These are phyloP conservation scores for Pseudevernia furfuracea DNA, from an alignment of 495 filamentous ascomycete species.

Conservation along the genomic window DNA sequence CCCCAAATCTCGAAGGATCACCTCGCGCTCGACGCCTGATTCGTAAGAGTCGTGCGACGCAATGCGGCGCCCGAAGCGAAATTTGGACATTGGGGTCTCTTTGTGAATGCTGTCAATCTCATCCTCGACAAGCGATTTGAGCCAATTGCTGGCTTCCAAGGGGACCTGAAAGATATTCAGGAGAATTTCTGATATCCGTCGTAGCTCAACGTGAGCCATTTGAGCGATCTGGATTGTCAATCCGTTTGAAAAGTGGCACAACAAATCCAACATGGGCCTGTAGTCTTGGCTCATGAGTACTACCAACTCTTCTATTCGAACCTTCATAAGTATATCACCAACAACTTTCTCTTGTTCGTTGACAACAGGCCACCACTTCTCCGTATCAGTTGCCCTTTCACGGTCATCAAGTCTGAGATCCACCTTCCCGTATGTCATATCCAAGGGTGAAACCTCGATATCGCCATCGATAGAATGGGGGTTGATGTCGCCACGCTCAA, in stretches of 20 bases:
- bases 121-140: conserved; percentile 87
- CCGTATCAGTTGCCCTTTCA: conserved; percentile 66
- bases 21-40: conserved; percentile 50
- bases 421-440: conserved; percentile 62
- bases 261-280: conserved; percentile 68
- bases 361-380: conserved; percentile 83
- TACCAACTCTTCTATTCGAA: conserved; percentile 76
- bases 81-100: conserved; percentile 59
- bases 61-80: conserved; percentile 64
- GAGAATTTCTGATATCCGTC: conserved; percentile 74
- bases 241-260: conserved; percentile 76
- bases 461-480: conserved; percentile 41
- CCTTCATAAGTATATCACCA: conserved; percentile 80
- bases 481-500: conserved; percentile 37
- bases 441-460: conserved; percentile 46
- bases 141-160: conserved; percentile 81
- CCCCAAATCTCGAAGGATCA: conserved; percentile 53
- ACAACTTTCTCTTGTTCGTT: conserved; percentile 65
- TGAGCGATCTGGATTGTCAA: conserved; percentile 79
- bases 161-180: conserved; percentile 95
- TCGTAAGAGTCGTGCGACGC: conserved; percentile 73
- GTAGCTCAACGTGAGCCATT: conserved; percentile 67
- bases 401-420: conserved; percentile 81
- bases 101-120: conserved; percentile 91
- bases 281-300: conserved; percentile 86